Evolutionary conservation across 768 basidiomycete species (phyloP).

Genomic region (Xerocomus spinulosus): DNA sequence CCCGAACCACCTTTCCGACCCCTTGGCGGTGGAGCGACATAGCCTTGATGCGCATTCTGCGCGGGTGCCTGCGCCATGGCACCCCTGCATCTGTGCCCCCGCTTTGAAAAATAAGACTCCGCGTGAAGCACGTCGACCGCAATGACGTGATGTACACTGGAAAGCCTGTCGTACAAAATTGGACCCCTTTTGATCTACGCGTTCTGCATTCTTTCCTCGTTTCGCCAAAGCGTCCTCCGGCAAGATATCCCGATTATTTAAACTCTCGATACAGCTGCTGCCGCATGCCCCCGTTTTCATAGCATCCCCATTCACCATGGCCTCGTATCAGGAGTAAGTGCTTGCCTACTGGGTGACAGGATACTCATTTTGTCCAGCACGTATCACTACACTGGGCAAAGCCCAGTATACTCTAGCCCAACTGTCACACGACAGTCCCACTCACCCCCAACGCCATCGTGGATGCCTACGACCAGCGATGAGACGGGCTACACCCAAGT

Average conservation of each 20-base stretch:
- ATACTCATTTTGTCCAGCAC: conserved; percentile 10
- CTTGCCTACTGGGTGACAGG: background rate
- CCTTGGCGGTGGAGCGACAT: conserved; percentile 20
- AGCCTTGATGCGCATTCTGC: conserved; percentile 13
- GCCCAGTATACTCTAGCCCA: conserved; percentile 1
- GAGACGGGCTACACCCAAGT: conserved; percentile 3
- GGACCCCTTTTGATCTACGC: conserved; percentile 12
- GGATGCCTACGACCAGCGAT: background rate
- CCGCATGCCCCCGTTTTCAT: conserved; percentile 5
- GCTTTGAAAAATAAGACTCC: conserved; percentile 11
- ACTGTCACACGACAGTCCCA: background rate
- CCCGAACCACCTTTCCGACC: background rate
- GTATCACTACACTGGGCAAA: background rate
- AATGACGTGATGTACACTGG: conserved; percentile 29
- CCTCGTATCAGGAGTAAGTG: conserved; percentile 20
- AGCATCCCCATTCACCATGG: conserved; percentile 14
- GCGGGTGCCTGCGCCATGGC: conserved; percentile 10
- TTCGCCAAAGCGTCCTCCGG: conserved; percentile 18
- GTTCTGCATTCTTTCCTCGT: conserved; percentile 17
- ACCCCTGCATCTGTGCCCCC: background rate
- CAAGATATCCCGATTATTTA: conserved; percentile 20
- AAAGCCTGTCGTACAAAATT: conserved; percentile 20
- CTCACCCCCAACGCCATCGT: background rate
- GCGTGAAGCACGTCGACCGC: background rate
- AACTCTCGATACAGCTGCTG: conserved; percentile 6